Evolutionary conservation across 2,329 filamentous ascomycete genomes (phyloP), one percentile per base, ranked within the genome.

Genomic region (Cordyceps tenuipes): DNA sequence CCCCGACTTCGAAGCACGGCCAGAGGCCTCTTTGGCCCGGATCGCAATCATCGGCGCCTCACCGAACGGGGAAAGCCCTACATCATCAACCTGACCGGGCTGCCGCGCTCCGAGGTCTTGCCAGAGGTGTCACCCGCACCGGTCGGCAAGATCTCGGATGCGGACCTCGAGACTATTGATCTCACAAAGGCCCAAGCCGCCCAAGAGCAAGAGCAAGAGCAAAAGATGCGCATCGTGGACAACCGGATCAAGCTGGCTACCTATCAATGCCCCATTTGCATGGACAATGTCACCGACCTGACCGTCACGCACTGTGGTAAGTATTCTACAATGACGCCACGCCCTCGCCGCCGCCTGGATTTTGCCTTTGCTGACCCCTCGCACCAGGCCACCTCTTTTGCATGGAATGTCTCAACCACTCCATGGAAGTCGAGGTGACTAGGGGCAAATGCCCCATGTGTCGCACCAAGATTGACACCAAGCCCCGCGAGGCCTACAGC

Each of bases 241-340:
- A 81, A 78, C 12, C 76, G 71, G 55, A 69, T 77, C 66, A 83
- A 81, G 68, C 70, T 88, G 17, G 75, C 77, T 49, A 74, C 75
- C 4, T 84, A 86, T 52, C 82, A 87, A 70, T 88, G 85, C 63
- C 82, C 84, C 48, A 87, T 88, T 61, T 88, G 85, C 71, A 84
- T 87, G 82, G 85, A 87, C 62, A 77, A 83, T 62, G 79, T 77
- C 29, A 79, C 77, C 1, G 74, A 76, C 31, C 66, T 88, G 62
- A 86, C 83, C 1, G 80, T 86, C 50, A 88, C 85, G 3, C 82
- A 86, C 69, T 88, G 85, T 70, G 85, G 85, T 87, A 82, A 64
- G 82, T 74, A 34, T 31, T 51, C 43, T 53, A 13, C 9, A 29
- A 29, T 29, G 44, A 21, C 21, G 13, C 26, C 51, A 21, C 21